Conservation (phyloP, 345 rosid genomes). For the Eucalyptus curtisii region DNA sequence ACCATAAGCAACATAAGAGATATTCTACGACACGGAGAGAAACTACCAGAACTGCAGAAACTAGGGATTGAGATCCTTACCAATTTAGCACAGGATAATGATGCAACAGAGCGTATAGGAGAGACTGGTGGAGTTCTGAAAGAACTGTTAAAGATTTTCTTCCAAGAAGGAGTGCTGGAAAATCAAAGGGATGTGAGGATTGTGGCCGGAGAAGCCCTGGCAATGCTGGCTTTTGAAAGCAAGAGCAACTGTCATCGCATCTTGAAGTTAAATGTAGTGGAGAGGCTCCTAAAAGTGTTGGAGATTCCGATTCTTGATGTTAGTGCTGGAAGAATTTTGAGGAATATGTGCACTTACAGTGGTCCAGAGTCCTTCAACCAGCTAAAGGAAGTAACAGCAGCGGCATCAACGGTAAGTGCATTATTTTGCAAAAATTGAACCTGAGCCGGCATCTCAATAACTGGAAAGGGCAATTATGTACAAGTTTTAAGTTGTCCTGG, state of each 20-base stretch:
- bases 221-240: constrained; percentile 69
- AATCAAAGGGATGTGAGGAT: constrained; percentile 25
- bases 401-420: constrained; percentile 52
- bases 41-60: constrained; percentile 40
- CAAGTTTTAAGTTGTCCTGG: background rate
- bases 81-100: constrained; percentile 43
- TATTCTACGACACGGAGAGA: constrained; percentile 42
- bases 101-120: constrained; percentile 60
- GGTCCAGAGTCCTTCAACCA: constrained; percentile 32
- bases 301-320: constrained; percentile 31
- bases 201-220: constrained; percentile 79
- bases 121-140: constrained; percentile 63
- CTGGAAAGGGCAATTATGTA: background rate
- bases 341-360: constrained; percentile 47
- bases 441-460: background rate
- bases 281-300: constrained; percentile 37
- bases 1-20: constrained; percentile 57
- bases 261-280: constrained; percentile 31
- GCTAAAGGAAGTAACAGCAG: constrained; percentile 33
- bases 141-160: constrained; percentile 47
- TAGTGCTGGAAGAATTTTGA: constrained; percentile 56
- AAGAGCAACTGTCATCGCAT: constrained; percentile 48
- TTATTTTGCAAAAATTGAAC: background rate
- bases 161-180: background rate
- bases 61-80: constrained; percentile 56